phyloP scores from a whole-genome alignment of 2,329 filamentous ascomycete genomes.

The Emergomyces orientalis region DNA sequence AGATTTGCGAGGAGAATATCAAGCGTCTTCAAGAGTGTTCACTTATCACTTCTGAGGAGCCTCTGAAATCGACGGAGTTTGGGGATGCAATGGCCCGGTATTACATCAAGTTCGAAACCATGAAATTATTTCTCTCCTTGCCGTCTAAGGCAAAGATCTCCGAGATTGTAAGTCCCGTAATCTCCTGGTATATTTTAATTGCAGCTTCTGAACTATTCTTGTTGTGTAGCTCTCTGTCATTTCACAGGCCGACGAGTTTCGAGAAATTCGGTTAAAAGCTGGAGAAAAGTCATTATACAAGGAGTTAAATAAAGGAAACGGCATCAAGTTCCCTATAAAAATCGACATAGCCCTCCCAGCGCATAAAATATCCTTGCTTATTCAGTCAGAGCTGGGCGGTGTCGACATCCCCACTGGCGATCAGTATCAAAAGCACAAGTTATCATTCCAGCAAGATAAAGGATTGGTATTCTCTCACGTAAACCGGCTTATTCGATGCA shows the following conservation, averaged over 20 bases:
- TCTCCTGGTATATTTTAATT: not conserved
- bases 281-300: conserved; percentile 63
- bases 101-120: conserved; percentile 70
- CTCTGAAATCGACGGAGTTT: conserved; percentile 58
- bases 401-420: conserved; percentile 55
- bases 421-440: conserved; percentile 45
- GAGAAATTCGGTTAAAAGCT: conserved; percentile 59
- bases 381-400: conserved; percentile 65
- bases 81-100: conserved; percentile 76
- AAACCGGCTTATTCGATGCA: conserved; percentile 61
- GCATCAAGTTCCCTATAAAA: conserved; percentile 62
- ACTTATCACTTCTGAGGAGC: conserved; percentile 44
- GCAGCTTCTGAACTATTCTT: not conserved
- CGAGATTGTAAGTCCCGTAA: conserved; percentile 51
- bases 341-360: conserved; percentile 54
- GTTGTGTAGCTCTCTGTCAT: conserved; percentile 52
- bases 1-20: conserved; percentile 63
- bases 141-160: conserved; percentile 52
- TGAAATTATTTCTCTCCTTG: conserved; percentile 59
- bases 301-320: conserved; percentile 58
- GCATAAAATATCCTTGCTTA: conserved; percentile 68
- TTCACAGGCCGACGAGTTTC: conserved; percentile 62
- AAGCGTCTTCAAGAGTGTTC: conserved; percentile 51
- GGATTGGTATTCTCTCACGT: conserved; percentile 56
- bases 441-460: conserved; percentile 53